Conservation (phyloP, 495 filamentous ascomycete genomes). For the Annulohypoxylon nitens region DNA sequence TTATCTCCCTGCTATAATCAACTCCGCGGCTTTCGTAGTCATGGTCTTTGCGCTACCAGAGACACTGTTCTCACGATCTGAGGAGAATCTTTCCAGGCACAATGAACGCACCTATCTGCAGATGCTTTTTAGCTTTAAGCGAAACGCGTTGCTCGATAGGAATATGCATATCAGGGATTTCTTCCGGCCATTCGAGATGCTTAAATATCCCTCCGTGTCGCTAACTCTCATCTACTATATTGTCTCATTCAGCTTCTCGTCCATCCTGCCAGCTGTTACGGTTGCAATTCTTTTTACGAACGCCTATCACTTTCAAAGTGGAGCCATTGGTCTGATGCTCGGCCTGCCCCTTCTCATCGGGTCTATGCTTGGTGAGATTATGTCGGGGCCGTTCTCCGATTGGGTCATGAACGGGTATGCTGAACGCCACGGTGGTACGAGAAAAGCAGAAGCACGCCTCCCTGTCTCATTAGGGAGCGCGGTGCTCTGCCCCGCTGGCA, state of each 20-base stretch:
- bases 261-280: not conserved
- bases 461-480: not conserved
- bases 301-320: conserved; percentile 1
- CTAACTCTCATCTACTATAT: conserved; percentile 3
- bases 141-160: not conserved
- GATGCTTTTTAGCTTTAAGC: not conserved
- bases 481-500: not conserved
- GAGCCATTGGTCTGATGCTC: not conserved
- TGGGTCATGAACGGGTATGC: not conserved
- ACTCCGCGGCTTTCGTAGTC: not conserved
- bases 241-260: not conserved
- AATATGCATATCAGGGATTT: not conserved
- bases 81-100: not conserved
- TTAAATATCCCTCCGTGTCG: not conserved
- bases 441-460: not conserved
- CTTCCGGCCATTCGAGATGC: not conserved
- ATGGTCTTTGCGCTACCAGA: not conserved
- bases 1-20: not conserved
- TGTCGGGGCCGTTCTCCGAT: not conserved
- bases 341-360: conserved; percentile 1
- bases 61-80: not conserved
- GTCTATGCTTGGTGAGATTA: not conserved
- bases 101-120: not conserved
- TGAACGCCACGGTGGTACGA: not conserved
- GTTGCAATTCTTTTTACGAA: not conserved